Base-by-base conservation (phyloP, 495 filamentous ascomycete species). In the Trichoderma orchidacearum region DNA sequence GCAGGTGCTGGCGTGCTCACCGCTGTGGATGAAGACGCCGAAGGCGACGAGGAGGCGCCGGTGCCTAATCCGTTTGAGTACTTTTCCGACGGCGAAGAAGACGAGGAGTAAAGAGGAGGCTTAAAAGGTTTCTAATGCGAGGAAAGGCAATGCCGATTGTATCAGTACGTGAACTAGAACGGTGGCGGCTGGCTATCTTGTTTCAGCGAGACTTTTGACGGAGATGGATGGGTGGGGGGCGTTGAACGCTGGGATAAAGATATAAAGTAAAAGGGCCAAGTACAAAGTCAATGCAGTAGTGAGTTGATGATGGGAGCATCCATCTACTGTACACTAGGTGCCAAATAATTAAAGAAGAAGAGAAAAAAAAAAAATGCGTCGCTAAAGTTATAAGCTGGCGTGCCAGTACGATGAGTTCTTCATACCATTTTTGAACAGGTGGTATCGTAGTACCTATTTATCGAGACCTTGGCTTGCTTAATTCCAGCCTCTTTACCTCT, bases 1-100 rank as follows among this genome's bases (percentile, higher is more conserved):
- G 86, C 86, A 0, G 89, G 86, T 3, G 90, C 87, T 0, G 88
- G 81, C 45, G 87, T 90, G 2, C 72, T 95, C 60, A 91, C 84
- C 8, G 85, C 88, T 0, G 81, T 91, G 12, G 86, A 94, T 61
- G 90, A 96, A 69, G 91, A 95, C 64, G 84, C 81, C 18, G 89
- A 89, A 59, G 88, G 84, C 12, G 86, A 79, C 12, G 85, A 90
- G 63, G 91, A 96, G 62, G 91, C 92, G 2, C 76, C 82, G 15
- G 66, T 85, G 25, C 92, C 92, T 13, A 73, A 78, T 17, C 87
- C 90, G 30, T 97, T 97, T 68, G 84, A 90, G 17, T 96, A 96
- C 65, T 82, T 86, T 60, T 85, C 84, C 12, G 90, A 94, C 51
- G 79, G 78, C 4, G 85, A 85, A 57, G 82, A 80, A 12, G 80